These are phyloP conservation scores for Cercospora sp. DNA, from an alignment of 2,329 filamentous ascomycete genomes.

Conservation along the genomic window DNA sequence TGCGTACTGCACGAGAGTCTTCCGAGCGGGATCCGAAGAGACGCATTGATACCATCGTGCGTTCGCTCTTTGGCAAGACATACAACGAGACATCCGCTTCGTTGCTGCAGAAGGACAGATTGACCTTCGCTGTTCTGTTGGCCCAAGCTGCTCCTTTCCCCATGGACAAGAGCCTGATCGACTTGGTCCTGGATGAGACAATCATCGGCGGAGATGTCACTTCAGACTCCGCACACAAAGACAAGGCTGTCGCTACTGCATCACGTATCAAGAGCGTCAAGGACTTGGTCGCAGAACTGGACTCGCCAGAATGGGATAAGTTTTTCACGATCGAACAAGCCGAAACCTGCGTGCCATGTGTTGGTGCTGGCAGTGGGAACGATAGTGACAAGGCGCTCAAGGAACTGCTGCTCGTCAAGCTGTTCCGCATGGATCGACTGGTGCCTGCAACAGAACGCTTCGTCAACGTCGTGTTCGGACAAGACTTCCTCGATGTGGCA, in stretches of 20 bases:
- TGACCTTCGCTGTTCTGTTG: constrained; percentile 91
- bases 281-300: constrained; percentile 64
- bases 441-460: constrained; percentile 92
- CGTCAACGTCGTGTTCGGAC: constrained; percentile 79
- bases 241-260: constrained; percentile 68
- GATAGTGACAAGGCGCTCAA: constrained; percentile 74
- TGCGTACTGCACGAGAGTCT: constrained; percentile 77
- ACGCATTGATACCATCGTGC: constrained; percentile 85
- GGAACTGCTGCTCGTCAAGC: constrained; percentile 85
- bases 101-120: constrained; percentile 86
- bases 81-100: constrained; percentile 94
- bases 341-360: constrained; percentile 75
- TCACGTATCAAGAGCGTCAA: constrained; percentile 72
- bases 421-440: constrained; percentile 93
- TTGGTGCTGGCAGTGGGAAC: constrained; percentile 61
- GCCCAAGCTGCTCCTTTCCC: constrained; percentile 94
- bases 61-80: constrained; percentile 84
- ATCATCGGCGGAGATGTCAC: constrained; percentile 78
- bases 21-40: constrained; percentile 58
- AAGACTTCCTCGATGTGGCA: constrained; percentile 75
- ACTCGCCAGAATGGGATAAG: constrained; percentile 68
- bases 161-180: constrained; percentile 89
- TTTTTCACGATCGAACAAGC: constrained; percentile 86
- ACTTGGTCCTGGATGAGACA: constrained; percentile 77
- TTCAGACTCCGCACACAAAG: constrained; percentile 61